Base-by-base conservation (phyloP, 2,329 filamentous ascomycete species). In the Cercospora brassicicola region DNA sequence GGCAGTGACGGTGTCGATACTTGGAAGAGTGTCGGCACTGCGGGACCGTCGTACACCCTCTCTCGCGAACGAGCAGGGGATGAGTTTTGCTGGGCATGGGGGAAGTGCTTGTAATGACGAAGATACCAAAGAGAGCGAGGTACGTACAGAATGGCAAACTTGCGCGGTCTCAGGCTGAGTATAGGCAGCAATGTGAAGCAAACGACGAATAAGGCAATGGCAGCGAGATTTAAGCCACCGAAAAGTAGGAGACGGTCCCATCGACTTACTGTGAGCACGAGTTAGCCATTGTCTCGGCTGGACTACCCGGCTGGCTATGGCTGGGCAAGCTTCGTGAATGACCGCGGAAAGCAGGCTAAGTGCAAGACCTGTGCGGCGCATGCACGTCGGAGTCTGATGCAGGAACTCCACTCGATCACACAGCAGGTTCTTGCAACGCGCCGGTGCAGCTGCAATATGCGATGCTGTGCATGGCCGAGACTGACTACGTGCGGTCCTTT, bases 171-270 rank as follows among this genome's bases (percentile, higher is more conserved):
- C 72, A 93, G 81, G 73, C 91, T 87, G 73, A 97, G 86, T 69
- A 94, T 86, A 64, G 94, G 94, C 82, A 96, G 94, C 66, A 98
- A 85, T 74, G 90, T 90, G 83, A 98, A 96, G 84, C 92, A 94
- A 76, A 96, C 89, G 79, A 96, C 88, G 84, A 99, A 98, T 84
- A 96, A 94, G 73, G 91, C 92, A 72, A 93, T 85, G 71, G 95
- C 93, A 69, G 91, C 93, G 75, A 97, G 81, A 81, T 97, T 96
- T 84, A 94, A 96, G 77, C 90, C 93, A 72, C 88, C 90, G 81
- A 99, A 99, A 76, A 98, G 88, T 79, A 99, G 86, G 78, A 98
- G 84, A 67, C 94, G 91, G 82, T 99, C 95, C 95, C 94, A 98
- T 83, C 94, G 89, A 83, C 93, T 97, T 84, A 99, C 95, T 98